Evolutionary conservation across 306 rosid genomes (phyloP), one percentile per base, ranked within the genome.

Genomic region (Herpetospermum pedunculosum): DNA sequence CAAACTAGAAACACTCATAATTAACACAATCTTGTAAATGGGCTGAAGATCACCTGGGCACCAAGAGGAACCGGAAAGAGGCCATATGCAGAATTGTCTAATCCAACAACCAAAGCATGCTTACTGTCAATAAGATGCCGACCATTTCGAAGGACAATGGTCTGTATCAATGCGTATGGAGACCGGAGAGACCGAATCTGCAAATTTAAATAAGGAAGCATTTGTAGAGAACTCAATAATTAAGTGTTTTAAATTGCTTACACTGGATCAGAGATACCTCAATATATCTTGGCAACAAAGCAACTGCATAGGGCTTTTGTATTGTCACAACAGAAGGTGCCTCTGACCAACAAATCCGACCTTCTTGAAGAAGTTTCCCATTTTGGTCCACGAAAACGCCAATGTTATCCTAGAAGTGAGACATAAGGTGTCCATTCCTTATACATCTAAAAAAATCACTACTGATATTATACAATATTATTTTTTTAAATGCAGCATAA

Each of bases 21-120:
- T 9, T 41, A 54, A 60, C 67, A 64, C 60, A 6, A 25, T 63
- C 19, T 48, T 16, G 34, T 18, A 16, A 19, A 78, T 70, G 64
- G 8, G 65, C 29, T 40, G 44, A 32, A 41, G 55, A 57, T 77
- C 81, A 95, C 99, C 99, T 95, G 99, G 53, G 92, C 99, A 81
- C 99, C 97, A 79, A 95, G 86, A 81, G 99, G 96, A 82, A 92
- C 96, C 19, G 99, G 97, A 77, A 89, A 89, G 73, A 95, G 99
- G 64, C 96, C 97, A 62, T 82, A 87, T 63, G 91, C 89, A 81
- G 96, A 90, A 78, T 84, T 83, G 43, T 92, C 97, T 72, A 89
- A 78, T 72, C 90, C 92, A 87, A 92, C 90, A 77, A 86, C 59
- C 38, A 83, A 80, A 9, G 90, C 80, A 21, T 80, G 78, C 73